Percentiles rank a stretch among this genome's conserved stretches.
These are phyloP conservation scores for Oryza meridionalis DNA, from an alignment of 176 grass and related monocot genomes.

Conservation along the genomic window DNA sequence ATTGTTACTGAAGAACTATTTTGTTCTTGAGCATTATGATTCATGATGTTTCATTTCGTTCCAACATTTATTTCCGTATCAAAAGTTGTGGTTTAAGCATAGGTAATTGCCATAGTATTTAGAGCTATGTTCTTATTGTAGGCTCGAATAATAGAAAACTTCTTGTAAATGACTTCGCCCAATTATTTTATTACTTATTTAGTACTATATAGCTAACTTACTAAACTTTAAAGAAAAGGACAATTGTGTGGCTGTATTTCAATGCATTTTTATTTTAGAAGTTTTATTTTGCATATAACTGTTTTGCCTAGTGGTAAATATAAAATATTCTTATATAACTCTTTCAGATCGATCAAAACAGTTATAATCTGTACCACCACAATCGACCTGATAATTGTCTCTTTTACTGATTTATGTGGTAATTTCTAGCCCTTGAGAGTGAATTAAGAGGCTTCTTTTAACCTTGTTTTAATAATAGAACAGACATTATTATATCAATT, in stretches of 20 bases:
- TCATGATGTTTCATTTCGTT: conserved; percentile 17
- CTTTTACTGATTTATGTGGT: background rate
- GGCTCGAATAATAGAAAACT: background rate
- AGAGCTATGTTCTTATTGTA: background rate
- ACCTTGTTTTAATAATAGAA: background rate
- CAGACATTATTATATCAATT: background rate
- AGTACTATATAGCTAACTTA: background rate
- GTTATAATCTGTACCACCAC: no score
- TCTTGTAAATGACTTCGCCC: background rate
- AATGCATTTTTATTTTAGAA: background rate
- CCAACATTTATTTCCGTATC: background rate
- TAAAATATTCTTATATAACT: background rate
- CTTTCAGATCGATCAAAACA: background rate
- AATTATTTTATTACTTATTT: background rate
- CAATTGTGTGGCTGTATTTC: background rate
- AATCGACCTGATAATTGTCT: background rate
- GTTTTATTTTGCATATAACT: background rate
- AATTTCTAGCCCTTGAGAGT: background rate
- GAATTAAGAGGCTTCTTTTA: background rate
- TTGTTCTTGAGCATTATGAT: conserved; percentile 26
- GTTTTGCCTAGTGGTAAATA: background rate
- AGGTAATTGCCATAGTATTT: conserved; percentile 7
- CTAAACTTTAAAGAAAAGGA: background rate
- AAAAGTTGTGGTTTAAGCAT: conserved; percentile 18
- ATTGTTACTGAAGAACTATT: conserved; percentile 25